phyloP scores from a whole-genome alignment of 495 filamentous ascomycete genomes.

The Friedmanniomyces endolithicus region DNA sequence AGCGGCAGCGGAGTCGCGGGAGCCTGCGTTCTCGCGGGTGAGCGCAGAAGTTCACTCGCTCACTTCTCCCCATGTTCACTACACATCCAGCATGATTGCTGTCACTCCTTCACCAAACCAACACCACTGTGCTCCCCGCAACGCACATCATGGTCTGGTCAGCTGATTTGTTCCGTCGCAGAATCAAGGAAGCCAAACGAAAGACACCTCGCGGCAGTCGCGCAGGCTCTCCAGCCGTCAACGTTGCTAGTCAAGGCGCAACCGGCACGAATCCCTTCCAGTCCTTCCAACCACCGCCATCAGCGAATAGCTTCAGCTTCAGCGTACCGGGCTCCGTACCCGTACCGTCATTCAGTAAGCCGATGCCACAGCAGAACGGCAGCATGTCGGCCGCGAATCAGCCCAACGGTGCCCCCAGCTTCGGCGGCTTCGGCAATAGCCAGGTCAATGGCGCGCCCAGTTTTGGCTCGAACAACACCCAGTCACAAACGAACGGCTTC shows the following conservation, averaged over 20 bases:
- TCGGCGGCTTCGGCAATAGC: conserved; percentile 11
- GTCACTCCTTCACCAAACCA: neutral
- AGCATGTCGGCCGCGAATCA: conserved; percentile 1
- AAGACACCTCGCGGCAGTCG: conserved; percentile 3
- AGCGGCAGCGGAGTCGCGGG: neutral
- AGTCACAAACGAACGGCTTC: conserved; percentile 17
- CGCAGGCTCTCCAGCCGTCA: conserved; percentile 4
- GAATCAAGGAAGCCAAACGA: conserved; percentile 12
- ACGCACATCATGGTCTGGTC: neutral
- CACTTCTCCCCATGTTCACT: neutral
- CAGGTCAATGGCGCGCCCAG: conserved; percentile 1
- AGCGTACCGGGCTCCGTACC: neutral
- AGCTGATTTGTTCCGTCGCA: neutral
- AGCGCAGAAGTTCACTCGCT: neutral
- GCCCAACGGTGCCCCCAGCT: conserved; percentile 10
- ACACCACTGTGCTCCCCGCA: too few species aligned
- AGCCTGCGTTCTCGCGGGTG: neutral
- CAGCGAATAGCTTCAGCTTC: conserved; percentile 17
- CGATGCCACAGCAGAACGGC: conserved; percentile 3
- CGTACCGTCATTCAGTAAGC: conserved; percentile 4
- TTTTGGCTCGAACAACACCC: conserved; percentile 7
- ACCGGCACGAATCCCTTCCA: conserved; percentile 9
- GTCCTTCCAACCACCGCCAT: conserved; percentile 12
- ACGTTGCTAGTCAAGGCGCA: neutral
- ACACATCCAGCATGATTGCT: neutral